These are phyloP conservation scores for Ophiostoma novo-ulmi DNA, from an alignment of 2,329 filamentous ascomycete species.

Conservation along the genomic window DNA sequence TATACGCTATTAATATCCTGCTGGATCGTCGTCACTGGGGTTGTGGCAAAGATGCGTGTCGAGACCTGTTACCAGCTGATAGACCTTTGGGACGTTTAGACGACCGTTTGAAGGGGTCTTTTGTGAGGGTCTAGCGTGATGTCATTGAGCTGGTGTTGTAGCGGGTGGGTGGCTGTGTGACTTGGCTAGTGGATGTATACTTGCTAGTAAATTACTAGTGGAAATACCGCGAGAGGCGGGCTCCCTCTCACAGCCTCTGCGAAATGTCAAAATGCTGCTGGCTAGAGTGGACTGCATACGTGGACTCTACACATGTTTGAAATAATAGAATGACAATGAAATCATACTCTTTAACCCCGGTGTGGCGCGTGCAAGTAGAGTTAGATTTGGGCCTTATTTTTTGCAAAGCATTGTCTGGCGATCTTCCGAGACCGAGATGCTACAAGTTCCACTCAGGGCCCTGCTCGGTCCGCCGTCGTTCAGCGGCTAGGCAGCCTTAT, in stretches of 20 bases:
- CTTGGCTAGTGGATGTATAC: neutral
- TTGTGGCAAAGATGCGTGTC: too few species aligned
- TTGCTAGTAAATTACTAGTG: neutral
- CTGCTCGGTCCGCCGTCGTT: neutral
- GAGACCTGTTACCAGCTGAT: neutral
- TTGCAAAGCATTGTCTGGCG: neutral
- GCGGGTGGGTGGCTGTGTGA: slow-evolving; percentile 7
- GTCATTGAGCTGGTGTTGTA: neutral
- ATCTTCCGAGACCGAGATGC: neutral
- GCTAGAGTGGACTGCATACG: slow-evolving; percentile 1
- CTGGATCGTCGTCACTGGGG: neutral
- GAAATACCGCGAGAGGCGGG: neutral
- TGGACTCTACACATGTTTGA: neutral
- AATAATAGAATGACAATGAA: too few species aligned
- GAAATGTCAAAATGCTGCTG: slow-evolving; percentile 1
- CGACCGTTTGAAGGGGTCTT: neutral
- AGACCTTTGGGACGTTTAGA: neutral
- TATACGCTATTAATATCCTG: slow-evolving; percentile 4
- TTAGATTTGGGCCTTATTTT: neutral
- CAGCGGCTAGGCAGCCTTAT: neutral
- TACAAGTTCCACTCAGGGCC: neutral
- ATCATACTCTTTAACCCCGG: neutral
- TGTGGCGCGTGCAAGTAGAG: neutral
- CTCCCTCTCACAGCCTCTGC: neutral
- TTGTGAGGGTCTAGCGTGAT: slow-evolving; percentile 11